Evolutionary conservation across 2,329 filamentous ascomycete species (phyloP).

Genomic region (Colletotrichum neosansevieriae): DNA sequence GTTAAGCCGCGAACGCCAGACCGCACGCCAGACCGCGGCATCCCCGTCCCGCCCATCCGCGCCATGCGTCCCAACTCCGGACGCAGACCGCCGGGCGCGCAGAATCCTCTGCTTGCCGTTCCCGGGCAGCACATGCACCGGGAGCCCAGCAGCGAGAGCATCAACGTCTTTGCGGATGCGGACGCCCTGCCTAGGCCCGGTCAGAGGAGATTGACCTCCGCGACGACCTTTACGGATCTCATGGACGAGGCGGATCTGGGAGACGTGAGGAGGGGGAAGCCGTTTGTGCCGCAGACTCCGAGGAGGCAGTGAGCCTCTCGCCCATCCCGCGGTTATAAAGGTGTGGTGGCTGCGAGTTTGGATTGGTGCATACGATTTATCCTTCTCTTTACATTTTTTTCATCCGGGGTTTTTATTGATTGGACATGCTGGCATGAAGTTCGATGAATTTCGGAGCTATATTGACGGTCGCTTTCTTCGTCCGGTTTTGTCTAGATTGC

Average conservation of each 20-base stretch:
- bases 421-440: constrained; percentile 15
- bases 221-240: constrained; percentile 66
- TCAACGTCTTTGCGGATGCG: constrained; percentile 66
- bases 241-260: constrained; percentile 62
- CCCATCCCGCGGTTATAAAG: too few species aligned
- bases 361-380: neutral
- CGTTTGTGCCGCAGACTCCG: constrained; percentile 53
- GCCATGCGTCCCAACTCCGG: constrained; percentile 48
- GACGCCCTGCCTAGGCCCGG: constrained; percentile 50
- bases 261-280: constrained; percentile 54
- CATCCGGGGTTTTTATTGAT: neutral
- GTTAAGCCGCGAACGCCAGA: constrained; percentile 26
- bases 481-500: neutral
- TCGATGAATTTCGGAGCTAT: neutral
- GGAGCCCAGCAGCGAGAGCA: constrained; percentile 62
- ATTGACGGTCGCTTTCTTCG: constrained; percentile 5
- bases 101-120: constrained; percentile 45
- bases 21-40: constrained; percentile 21
- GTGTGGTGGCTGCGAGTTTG: too few species aligned
- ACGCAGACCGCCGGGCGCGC: constrained; percentile 35
- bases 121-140: constrained; percentile 49
- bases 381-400: neutral
- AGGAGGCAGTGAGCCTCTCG: neutral
- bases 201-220: constrained; percentile 44
- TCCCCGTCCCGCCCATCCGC: constrained; percentile 51